A percentile compares a stretch with the other conserved stretches of the same genome.
phyloP scores from a whole-genome alignment of 2,329 filamentous ascomycete species.

The Calonectria crousiana region DNA sequence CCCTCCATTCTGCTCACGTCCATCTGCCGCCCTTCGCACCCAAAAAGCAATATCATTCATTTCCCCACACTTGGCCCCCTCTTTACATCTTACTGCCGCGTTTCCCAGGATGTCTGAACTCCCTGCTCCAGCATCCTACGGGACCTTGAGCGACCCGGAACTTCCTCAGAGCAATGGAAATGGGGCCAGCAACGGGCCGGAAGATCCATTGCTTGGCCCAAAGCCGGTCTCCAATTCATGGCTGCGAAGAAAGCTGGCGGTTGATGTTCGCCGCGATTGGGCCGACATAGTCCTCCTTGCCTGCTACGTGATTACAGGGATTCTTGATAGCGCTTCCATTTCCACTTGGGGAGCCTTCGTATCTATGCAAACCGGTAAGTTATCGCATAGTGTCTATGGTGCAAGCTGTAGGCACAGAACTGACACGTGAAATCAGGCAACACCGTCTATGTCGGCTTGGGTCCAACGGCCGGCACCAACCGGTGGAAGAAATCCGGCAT shows the following conservation, averaged over 20 bases:
- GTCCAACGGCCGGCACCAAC: conserved; percentile 61
- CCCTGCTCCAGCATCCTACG: conserved; percentile 29
- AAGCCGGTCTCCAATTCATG: conserved; percentile 34
- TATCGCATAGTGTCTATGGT: neutral
- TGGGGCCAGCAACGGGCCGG: conserved; percentile 21
- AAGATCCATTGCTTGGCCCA: conserved; percentile 31
- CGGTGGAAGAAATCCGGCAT: conserved; percentile 70
- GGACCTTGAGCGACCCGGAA: conserved; percentile 27
- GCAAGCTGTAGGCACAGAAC: neutral
- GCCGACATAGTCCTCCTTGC: conserved; percentile 77
- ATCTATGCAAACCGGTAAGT: conserved; percentile 81
- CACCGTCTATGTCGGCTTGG: conserved; percentile 83
- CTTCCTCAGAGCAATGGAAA: conserved; percentile 22
- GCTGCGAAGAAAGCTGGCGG: conserved; percentile 32
- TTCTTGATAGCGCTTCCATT: conserved; percentile 81
- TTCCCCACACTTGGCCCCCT: neutral
- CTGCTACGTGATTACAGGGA: conserved; percentile 82
- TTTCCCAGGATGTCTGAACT: conserved; percentile 28
- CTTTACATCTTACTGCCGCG: neutral
- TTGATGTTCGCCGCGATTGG: conserved; percentile 61
- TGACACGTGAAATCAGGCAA: conserved; percentile 63
- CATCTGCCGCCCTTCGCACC: neutral
- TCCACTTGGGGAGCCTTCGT: conserved; percentile 85
- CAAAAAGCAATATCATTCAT: neutral
- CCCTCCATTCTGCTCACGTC: neutral